A percentile compares a stretch with the other conserved stretches of the same genome.
Evolutionary conservation across 352 stramenopile genomes (phyloP).

Genomic region (Phytophthora pluvialis): DNA sequence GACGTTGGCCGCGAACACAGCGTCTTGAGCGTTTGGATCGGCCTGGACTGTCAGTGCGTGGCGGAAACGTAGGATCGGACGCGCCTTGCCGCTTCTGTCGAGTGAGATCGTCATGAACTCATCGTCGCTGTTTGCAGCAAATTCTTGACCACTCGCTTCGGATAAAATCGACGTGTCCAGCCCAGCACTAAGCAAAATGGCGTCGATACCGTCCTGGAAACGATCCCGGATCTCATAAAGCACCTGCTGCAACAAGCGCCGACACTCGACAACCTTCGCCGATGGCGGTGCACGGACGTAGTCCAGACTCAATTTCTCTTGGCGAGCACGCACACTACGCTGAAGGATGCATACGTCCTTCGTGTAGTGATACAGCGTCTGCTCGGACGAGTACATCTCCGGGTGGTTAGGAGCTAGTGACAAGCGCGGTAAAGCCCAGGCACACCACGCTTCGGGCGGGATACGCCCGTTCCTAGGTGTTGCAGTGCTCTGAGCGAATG

Average conservation of each 20-base stretch:
- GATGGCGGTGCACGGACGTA: constrained; percentile 51
- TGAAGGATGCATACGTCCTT: constrained; percentile 61
- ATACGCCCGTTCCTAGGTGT: constrained; percentile 37
- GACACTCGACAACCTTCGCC: constrained; percentile 45
- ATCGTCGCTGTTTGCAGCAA: constrained; percentile 21
- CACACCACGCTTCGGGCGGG: constrained; percentile 54
- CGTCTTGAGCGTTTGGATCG: constrained; percentile 44
- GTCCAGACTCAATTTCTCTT: constrained; percentile 45
- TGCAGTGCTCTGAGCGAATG: constrained; percentile 50
- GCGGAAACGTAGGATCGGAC: constrained; percentile 57
- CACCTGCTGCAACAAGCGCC: constrained; percentile 58
- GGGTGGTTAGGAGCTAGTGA: constrained; percentile 62
- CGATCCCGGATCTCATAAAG: constrained; percentile 46
- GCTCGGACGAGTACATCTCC: constrained; percentile 66
- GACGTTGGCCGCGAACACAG: constrained; percentile 51
- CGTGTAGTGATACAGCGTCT: constrained; percentile 80
- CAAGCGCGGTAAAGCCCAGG: constrained; percentile 64
- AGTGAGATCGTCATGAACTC: constrained; percentile 45
- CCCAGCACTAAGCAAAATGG: constrained; percentile 69
- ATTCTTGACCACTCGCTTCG: constrained; percentile 56
- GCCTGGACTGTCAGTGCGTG: constrained; percentile 70
- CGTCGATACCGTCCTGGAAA: constrained; percentile 45
- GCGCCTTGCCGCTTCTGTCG: constrained; percentile 38
- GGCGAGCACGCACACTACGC: constrained; percentile 40
- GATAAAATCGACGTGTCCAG: constrained; percentile 78